Percentiles rank a stretch among this genome's conserved stretches.
Conservation (phyloP, 371 early-diverging fungal species). For the Dinochytrium kinnereticum region DNA sequence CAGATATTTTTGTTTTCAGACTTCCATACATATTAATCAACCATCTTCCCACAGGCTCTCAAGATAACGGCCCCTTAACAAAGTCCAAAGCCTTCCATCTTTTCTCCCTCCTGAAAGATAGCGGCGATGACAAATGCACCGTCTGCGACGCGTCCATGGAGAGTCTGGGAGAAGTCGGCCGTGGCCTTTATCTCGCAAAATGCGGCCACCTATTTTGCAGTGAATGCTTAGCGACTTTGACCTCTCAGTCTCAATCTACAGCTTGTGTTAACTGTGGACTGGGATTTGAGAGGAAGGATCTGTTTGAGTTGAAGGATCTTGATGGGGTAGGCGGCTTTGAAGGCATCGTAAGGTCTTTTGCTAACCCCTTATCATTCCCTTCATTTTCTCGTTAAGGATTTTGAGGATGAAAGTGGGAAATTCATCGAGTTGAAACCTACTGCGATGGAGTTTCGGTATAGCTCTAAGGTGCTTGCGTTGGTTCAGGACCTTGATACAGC, state of each 20-base stretch:
- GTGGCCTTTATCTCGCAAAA: slow-evolving; percentile 22
- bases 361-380: too few species aligned
- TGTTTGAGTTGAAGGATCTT: slow-evolving; percentile 33
- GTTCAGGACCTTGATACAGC: slow-evolving; percentile 43
- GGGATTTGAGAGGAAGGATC: slow-evolving; percentile 13
- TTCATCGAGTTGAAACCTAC: too few species aligned
- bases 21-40: too few species aligned
- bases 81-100: slow-evolving; percentile 40
- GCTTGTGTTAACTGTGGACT: slow-evolving; percentile 36
- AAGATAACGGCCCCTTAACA: slow-evolving; percentile 26
- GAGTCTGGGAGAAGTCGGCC: not conserved
- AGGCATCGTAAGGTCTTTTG: too few species aligned
- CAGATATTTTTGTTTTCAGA: too few species aligned
- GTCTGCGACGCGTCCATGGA: slow-evolving; percentile 28
- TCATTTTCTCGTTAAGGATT: too few species aligned
- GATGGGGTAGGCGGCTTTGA: slow-evolving; percentile 17
- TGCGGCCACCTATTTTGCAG: slow-evolving; percentile 54
- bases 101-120: slow-evolving; percentile 41
- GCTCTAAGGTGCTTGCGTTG: slow-evolving; percentile 69
- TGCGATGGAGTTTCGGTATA: slow-evolving; percentile 11
- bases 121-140: slow-evolving; percentile 48
- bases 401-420: too few species aligned
- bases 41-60: not conserved
- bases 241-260: not conserved
- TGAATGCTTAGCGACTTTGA: slow-evolving; percentile 19